Percentiles rank a stretch among this genome's conserved stretches.
phyloP scores from a whole-genome alignment of 495 filamentous ascomycete genomes.

The Margaritispora aquatica region DNA sequence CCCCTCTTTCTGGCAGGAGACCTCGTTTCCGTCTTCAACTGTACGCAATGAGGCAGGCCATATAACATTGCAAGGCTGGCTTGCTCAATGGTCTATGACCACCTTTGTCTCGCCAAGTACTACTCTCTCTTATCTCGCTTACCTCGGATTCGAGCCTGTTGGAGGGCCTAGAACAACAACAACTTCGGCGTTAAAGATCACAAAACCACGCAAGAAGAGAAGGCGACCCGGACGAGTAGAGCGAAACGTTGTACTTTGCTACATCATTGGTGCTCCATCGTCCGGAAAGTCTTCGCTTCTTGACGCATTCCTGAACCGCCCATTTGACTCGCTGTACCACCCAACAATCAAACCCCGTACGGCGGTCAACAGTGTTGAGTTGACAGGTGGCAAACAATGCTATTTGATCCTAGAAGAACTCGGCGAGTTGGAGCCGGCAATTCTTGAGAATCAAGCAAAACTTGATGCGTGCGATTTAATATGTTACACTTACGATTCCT shows the following conservation, averaged over 20 bases:
- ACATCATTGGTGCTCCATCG: constrained; percentile 77
- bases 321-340: constrained; percentile 79
- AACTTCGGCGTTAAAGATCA: constrained; percentile 82
- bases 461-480: constrained; percentile 91
- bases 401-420: constrained; percentile 94
- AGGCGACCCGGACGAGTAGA: constrained; percentile 77
- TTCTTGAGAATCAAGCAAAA: constrained; percentile 85
- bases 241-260: constrained; percentile 92
- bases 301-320: constrained; percentile 82
- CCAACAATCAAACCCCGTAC: constrained; percentile 92
- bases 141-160: constrained; percentile 76
- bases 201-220: constrained; percentile 80
- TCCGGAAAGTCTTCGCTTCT: constrained; percentile 87
- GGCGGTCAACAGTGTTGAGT: constrained; percentile 92
- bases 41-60: constrained; percentile 92
- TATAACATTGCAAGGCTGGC: constrained; percentile 95
- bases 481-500: constrained; percentile 94
- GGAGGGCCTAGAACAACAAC: constrained; percentile 58
- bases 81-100: constrained; percentile 99
- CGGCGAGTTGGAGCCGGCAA: constrained; percentile 89
- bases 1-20: constrained; percentile 78
- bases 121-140: constrained; percentile 90
- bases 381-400: constrained; percentile 93
- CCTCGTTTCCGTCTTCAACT: constrained; percentile 84
- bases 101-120: constrained; percentile 94